phyloP scores from a whole-genome alignment of 495 filamentous ascomycete genomes.

The Aspergillus cristatus region DNA sequence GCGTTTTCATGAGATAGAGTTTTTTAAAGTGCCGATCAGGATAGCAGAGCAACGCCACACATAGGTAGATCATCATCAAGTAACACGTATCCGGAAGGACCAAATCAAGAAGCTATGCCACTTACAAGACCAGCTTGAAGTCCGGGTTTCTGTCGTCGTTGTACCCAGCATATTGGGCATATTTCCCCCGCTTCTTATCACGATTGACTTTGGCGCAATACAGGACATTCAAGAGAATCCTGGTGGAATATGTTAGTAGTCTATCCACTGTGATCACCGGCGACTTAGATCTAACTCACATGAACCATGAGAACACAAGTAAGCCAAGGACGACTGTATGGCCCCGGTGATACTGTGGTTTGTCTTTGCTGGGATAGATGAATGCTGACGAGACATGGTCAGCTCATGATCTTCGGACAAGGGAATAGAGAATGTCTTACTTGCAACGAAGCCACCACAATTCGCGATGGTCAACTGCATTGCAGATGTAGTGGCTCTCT shows the following conservation, averaged over 20 bases:
- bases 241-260: slow-evolving; percentile 15
- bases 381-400: slow-evolving; percentile 31
- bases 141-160: slow-evolving; percentile 59
- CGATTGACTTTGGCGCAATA: slow-evolving; percentile 58
- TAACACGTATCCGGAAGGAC: too few relatives aligned
- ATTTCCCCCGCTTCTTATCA: slow-evolving; percentile 55
- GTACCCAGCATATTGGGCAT: slow-evolving; percentile 46
- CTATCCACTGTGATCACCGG: too few relatives aligned
- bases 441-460: slow-evolving; percentile 47
- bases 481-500: slow-evolving; percentile 47
- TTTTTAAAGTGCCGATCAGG: too few relatives aligned
- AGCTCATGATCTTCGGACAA: neutral
- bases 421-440: slow-evolving; percentile 27
- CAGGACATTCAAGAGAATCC: slow-evolving; percentile 53
- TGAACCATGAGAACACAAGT: slow-evolving; percentile 51
- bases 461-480: slow-evolving; percentile 50
- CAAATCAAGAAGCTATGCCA: too few relatives aligned
- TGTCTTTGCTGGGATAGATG: slow-evolving; percentile 46
- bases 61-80: too few relatives aligned
- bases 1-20: too few relatives aligned
- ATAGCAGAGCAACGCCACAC: too few relatives aligned
- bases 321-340: slow-evolving; percentile 52
- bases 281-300: slow-evolving; percentile 37
- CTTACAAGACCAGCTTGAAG: slow-evolving; percentile 25
- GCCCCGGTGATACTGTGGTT: slow-evolving; percentile 38